Conservation (phyloP, 1,284 basidiomycete species). For the Pyrrhoderma noxium region DNA sequence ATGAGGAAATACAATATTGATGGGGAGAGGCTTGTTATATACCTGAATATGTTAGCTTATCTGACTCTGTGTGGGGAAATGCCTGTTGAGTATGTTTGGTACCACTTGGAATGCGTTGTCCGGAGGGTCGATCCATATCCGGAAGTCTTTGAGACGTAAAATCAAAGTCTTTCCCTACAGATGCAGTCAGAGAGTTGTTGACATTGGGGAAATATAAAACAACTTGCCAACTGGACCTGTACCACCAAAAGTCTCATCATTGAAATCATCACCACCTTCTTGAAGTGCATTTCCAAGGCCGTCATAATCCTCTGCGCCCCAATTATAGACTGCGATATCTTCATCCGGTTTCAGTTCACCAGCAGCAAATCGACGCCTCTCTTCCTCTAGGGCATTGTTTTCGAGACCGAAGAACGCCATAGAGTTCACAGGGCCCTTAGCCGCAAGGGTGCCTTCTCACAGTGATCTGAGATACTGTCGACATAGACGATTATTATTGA, state of each 20-base stretch:
- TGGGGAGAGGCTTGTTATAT: no score
- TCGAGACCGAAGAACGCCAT: slow-evolving; percentile 83
- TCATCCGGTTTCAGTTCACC: slow-evolving; percentile 53
- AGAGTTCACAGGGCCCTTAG: slow-evolving; percentile 8
- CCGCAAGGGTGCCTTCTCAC: background rate
- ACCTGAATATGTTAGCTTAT: background rate
- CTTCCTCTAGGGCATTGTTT: slow-evolving; percentile 54
- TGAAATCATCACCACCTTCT: slow-evolving; percentile 85
- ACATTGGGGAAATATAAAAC: background rate
- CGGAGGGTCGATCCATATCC: slow-evolving; percentile 22
- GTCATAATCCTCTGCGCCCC: slow-evolving; percentile 86
- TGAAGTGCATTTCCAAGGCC: slow-evolving; percentile 83
- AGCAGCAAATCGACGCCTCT: slow-evolving; percentile 45
- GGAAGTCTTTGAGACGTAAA: slow-evolving; percentile 53
- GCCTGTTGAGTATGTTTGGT: slow-evolving; percentile 11
- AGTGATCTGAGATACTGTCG: no score
- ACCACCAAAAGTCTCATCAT: slow-evolving; percentile 93
- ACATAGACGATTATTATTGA: no score
- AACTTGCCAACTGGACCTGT: slow-evolving; percentile 59
- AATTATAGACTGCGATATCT: slow-evolving; percentile 79
- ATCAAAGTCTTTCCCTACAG: slow-evolving; percentile 86
- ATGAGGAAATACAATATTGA: background rate
- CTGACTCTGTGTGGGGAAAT: slow-evolving; percentile 26
- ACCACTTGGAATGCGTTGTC: no score
- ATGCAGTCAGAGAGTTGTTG: background rate